A percentile compares a stretch with the other conserved stretches of the same genome.
Evolutionary conservation across 2,329 filamentous ascomycete genomes (phyloP).

Genomic region (Botryotinia calthae): DNA sequence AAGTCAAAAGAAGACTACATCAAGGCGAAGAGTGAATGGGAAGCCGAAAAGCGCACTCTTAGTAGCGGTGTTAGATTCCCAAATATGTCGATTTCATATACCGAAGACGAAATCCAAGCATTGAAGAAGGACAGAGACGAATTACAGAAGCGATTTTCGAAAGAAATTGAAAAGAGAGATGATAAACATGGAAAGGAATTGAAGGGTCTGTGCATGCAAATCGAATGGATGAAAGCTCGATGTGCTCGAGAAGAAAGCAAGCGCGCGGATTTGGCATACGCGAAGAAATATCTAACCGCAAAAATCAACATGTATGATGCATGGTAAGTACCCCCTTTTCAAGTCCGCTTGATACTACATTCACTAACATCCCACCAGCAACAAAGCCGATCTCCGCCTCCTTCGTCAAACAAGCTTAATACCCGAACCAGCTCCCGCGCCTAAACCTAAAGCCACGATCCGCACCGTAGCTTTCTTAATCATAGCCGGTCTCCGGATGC

Average conservation of each 20-base stretch:
- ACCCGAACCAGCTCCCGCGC: constrained; percentile 2
- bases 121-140: constrained; percentile 39
- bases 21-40: constrained; percentile 44
- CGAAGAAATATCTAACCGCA: constrained; percentile 78
- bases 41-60: constrained; percentile 46
- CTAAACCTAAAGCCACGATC: constrained; percentile 38
- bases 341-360: constrained; percentile 8
- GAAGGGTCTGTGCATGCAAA: constrained; percentile 80
- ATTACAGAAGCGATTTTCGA: constrained; percentile 51
- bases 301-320: constrained; percentile 81
- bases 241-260: constrained; percentile 78
- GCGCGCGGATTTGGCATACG: constrained; percentile 76
- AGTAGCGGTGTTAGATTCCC: constrained; percentile 41
- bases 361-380: constrained; percentile 55
- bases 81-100: constrained; percentile 40
- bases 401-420: constrained; percentile 77
- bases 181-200: constrained; percentile 72
- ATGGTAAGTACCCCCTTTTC: constrained; percentile 64
- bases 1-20: constrained; percentile 26
- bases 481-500: constrained; percentile 51
- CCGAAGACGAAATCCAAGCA: constrained; percentile 43
- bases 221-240: constrained; percentile 82
- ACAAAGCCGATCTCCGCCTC: constrained; percentile 84
- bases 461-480: constrained; percentile 49
- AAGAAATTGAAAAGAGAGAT: constrained; percentile 46